Evolutionary conservation across 148 eudicot genomes (phyloP).

Genomic region (Polygonum aviculare): DNA sequence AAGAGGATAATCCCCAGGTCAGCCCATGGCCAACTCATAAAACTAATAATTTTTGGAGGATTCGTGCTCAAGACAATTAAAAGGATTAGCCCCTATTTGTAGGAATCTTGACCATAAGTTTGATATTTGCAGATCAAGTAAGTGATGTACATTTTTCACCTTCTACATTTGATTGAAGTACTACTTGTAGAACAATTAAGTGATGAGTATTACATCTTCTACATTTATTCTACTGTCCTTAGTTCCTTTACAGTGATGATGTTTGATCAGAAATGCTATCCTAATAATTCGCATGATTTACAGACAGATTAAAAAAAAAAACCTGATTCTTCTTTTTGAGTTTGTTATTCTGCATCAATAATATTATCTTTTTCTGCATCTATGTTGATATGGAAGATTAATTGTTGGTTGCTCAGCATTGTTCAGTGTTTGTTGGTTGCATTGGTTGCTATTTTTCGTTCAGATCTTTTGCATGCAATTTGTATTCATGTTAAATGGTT

Average conservation of each 20-base stretch:
- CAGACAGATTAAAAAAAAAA: not conserved
- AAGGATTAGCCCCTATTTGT: not conserved
- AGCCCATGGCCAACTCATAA: not conserved
- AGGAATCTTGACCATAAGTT: not conserved
- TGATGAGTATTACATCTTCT: not conserved
- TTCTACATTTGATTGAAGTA: not conserved
- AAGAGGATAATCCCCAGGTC: not conserved
- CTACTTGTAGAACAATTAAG: not conserved
- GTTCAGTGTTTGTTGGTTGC: not conserved
- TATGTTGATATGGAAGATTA: not conserved
- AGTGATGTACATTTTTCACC: no score
- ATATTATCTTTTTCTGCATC: not conserved
- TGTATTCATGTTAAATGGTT: not conserved
- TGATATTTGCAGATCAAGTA: no score
- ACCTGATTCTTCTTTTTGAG: not conserved
- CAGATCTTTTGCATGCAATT: constrained; percentile 2
- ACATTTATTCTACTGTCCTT: not conserved
- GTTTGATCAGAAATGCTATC: not conserved
- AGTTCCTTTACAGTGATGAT: not conserved
- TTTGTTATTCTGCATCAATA: not conserved
- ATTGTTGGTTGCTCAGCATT: not conserved
- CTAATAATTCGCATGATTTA: not conserved
- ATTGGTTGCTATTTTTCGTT: not conserved
- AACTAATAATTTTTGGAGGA: not conserved
- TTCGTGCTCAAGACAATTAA: not conserved